These are phyloP conservation scores for Pythium brassicae DNA, from an alignment of 352 stramenopile genomes.

Conservation along the genomic window DNA sequence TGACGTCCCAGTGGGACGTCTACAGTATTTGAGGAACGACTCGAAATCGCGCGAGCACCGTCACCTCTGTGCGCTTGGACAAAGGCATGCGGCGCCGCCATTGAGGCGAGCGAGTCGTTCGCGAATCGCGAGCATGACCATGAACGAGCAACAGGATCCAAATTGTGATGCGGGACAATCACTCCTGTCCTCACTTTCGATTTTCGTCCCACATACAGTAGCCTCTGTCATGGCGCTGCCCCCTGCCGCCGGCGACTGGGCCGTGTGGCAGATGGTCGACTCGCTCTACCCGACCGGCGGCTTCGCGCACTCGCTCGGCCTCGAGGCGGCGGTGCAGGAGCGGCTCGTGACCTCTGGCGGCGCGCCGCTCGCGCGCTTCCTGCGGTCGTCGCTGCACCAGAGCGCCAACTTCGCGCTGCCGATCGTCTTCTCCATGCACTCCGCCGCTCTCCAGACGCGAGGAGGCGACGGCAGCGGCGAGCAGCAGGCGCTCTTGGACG, in stretches of 20 bases:
- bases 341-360: slow-evolving; percentile 27
- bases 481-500: slow-evolving; percentile 20
- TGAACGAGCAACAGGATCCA: too few species aligned
- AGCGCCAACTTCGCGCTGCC: slow-evolving; percentile 70
- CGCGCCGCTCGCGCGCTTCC: slow-evolving; percentile 38
- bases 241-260: slow-evolving; percentile 30
- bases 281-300: slow-evolving; percentile 79
- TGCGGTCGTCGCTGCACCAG: slow-evolving; percentile 62
- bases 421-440: slow-evolving; percentile 53
- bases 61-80: too few species aligned
- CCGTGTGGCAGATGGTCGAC: slow-evolving; percentile 79
- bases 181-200: too few species aligned
- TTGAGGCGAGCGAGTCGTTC: too few species aligned
- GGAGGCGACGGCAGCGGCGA: background rate
- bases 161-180: too few species aligned
- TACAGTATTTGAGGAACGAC: too few species aligned
- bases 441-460: background rate
- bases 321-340: slow-evolving; percentile 76
- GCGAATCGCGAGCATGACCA: too few species aligned
- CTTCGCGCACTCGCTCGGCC: slow-evolving; percentile 77
- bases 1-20: too few species aligned
- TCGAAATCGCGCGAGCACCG: too few species aligned
- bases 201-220: background rate
- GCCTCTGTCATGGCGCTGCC: background rate
- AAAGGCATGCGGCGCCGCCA: too few species aligned